Conservation (phyloP, 192 early-diverging fungal genomes). For the Coemansia sp. region DNA sequence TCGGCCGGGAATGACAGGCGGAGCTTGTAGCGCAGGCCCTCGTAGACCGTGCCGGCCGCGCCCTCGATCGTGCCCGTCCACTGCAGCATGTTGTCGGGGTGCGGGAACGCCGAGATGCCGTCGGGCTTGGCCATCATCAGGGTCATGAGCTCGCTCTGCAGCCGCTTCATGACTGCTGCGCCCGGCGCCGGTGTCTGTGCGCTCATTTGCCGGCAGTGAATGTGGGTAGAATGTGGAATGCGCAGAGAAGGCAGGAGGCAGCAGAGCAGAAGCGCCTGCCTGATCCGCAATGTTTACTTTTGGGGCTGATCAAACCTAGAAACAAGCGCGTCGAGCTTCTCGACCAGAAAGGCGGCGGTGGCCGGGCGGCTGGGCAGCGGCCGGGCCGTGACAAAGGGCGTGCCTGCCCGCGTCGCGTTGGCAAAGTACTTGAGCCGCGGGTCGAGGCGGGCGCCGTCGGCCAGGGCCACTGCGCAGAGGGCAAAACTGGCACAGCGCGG, state of each 20-base stretch:
- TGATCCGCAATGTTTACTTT: too few relatives aligned
- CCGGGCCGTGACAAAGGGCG: conserved; percentile 4
- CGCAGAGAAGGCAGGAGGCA: too few relatives aligned
- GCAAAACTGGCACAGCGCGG: conserved; percentile 13
- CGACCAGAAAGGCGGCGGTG: conserved; percentile 11
- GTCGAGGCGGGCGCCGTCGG: conserved; percentile 9
- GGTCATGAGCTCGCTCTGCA: conserved; percentile 58
- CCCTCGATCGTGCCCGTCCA: conserved; percentile 90
- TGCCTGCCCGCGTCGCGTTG: conserved; percentile 12
- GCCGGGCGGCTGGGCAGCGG: conserved; percentile 6
- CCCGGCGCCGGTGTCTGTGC: conserved; percentile 8
- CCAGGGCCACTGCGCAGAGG: conserved; percentile 8
- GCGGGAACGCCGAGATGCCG: conserved; percentile 65
- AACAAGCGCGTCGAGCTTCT: conserved; percentile 16
- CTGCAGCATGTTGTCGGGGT: conserved; percentile 55
- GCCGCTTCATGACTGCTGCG: conserved; percentile 37
- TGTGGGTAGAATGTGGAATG: not conserved
- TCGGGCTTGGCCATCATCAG: conserved; percentile 58
- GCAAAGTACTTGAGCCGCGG: conserved; percentile 32
- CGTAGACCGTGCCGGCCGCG: conserved; percentile 86
- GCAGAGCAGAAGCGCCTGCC: too few relatives aligned
- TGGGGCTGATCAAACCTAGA: not conserved
- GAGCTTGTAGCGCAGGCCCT: conserved; percentile 90
- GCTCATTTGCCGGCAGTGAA: conserved; percentile 5
- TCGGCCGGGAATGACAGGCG: conserved; percentile 60